phyloP scores from a whole-genome alignment of 495 filamentous ascomycete species.

The Thermothielavioides terrestris region DNA sequence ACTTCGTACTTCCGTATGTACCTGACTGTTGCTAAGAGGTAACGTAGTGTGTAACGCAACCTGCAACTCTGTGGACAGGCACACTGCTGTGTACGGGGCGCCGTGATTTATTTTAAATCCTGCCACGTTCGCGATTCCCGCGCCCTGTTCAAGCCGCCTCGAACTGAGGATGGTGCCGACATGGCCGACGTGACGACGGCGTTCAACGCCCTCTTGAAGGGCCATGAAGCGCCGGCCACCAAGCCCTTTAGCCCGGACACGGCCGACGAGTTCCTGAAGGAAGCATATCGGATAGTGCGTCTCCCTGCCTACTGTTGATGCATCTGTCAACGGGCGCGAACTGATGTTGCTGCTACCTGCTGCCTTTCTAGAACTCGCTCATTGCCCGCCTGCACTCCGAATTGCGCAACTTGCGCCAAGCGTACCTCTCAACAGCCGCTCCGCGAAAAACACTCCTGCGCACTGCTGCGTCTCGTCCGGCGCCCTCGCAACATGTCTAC shows the following conservation, averaged over 20 bases:
- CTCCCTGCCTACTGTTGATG: neutral
- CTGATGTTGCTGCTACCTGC: too few species aligned
- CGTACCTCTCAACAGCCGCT: conserved; percentile 75
- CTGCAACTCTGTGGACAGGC: too few species aligned
- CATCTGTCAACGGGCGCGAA: too few species aligned
- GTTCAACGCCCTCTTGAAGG: conserved; percentile 59
- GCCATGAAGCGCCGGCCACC: conserved; percentile 41
- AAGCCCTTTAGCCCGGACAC: conserved; percentile 38
- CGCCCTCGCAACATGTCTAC: conserved; percentile 31
- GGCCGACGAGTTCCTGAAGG: conserved; percentile 85
- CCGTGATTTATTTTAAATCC: neutral
- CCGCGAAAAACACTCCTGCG: conserved; percentile 39
- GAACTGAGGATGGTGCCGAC: neutral
- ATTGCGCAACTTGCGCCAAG: conserved; percentile 72
- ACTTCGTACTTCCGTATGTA: too few species aligned
- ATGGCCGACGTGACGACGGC: conserved; percentile 67
- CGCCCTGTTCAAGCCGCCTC: neutral
- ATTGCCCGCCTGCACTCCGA: conserved; percentile 67
- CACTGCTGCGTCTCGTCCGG: conserved; percentile 20
- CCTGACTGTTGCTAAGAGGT: too few species aligned
- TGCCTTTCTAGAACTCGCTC: conserved; percentile 61
- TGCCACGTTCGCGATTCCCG: conserved; percentile 2
- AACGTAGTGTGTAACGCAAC: too few species aligned
- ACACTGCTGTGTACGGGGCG: neutral
- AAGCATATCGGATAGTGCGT: conserved; percentile 86